Evolutionary conservation across 1,284 basidiomycete genomes (phyloP), one percentile per base, ranked within the genome.

Genomic region (Sparassis latifolia): DNA sequence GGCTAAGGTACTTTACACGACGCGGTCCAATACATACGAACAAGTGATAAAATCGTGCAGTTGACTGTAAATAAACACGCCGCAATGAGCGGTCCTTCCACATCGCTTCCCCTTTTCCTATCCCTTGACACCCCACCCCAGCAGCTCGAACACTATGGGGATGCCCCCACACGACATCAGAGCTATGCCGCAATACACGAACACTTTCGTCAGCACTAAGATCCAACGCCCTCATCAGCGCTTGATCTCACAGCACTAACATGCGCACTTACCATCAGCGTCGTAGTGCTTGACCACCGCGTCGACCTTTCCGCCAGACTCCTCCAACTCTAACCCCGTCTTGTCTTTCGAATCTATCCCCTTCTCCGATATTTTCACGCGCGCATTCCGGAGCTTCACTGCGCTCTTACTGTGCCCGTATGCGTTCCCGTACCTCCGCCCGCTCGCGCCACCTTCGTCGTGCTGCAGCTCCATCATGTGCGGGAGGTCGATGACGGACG

Each of bases 111-210:
- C 20, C 20, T 20, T 20, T 20, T 20, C 20, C 20, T 20, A 20
- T 20, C 20, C 35, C n/a, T n/a, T 38, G 40, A 85, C 72, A 28
- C 86, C 86, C 81, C 80, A 86, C 1, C 81, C 89, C 3, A 89
- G 58, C 5, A 79, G 48, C 59, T 85, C 81, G 60, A 92, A 93
- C 59, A 82, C 66, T 12, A 84, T 65, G 0, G 90, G 90, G 33
- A 86, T 69, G 1, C 73, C 65, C 52, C 84, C 80, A 3, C 72
- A 68, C 0, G 84, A 80, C 12, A 94, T 65, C 30, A 89, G 64
- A 0, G 80, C 91, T 53, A 97, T 95, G 0, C 92, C 92, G 47
- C 79, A 78, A 63, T 97, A 97, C 2, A 96, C 93, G 44, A 92
- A 82, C 3, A 95, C 86, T 70, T 95, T 96, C 32, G 93, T 95